These are phyloP conservation scores for Saccharomyces paradoxus DNA, from an alignment of 805 yeast genomes.

Conservation along the genomic window DNA sequence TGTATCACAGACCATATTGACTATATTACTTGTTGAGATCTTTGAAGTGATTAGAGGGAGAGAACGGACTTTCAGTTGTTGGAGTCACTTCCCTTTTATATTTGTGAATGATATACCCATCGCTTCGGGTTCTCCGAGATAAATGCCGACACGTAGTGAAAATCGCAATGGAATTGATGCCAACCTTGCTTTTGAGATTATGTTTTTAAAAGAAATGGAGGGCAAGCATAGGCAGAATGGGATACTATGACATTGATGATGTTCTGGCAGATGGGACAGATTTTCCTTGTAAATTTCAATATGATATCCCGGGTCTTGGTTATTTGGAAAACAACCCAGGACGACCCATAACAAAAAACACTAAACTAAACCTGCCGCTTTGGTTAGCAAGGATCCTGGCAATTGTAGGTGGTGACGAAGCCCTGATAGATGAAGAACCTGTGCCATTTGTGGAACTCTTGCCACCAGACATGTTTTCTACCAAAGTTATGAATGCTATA, in stretches of 20 bases:
- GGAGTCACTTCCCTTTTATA: conserved; percentile 1
- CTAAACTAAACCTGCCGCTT: conserved; percentile 70
- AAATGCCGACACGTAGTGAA: background rate
- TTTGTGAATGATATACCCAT: background rate
- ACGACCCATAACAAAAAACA: conserved; percentile 40
- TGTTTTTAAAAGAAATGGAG: background rate
- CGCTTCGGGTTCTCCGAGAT: background rate
- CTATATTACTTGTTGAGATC: background rate
- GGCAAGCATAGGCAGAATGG: conserved; percentile 17
- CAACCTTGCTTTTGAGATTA: background rate
- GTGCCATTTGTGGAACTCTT: conserved; percentile 55
- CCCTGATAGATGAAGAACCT: conserved; percentile 25
- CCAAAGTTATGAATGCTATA: conserved; percentile 69
- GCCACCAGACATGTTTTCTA: conserved; percentile 61
- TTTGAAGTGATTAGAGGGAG: background rate
- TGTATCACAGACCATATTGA: conserved; percentile 55
- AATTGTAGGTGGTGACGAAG: conserved; percentile 30
- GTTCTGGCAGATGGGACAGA: conserved; percentile 63
- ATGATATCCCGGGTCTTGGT: conserved; percentile 80
- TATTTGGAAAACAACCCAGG: conserved; percentile 75
- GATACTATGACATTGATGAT: conserved; percentile 71
- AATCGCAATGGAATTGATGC: background rate
- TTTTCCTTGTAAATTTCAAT: conserved; percentile 71
- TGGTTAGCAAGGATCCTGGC: conserved; percentile 86
- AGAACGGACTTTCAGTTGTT: background rate